Evolutionary conservation across 257 asterid genomes (phyloP), one percentile per base, ranked within the genome.

Genomic region (Solanum paucissectum): DNA sequence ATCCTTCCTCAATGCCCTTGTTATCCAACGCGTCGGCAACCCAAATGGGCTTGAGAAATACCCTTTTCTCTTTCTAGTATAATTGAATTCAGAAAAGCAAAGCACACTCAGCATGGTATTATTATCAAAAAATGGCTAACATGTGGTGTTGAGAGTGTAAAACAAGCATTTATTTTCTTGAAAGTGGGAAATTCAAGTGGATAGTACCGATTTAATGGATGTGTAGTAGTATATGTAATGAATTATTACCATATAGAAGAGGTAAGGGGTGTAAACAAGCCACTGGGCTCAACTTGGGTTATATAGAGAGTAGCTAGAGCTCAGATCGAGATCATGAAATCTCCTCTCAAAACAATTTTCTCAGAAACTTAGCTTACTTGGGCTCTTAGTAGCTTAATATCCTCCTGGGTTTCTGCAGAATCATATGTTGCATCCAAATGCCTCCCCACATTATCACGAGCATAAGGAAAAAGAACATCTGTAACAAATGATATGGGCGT

Each of bases 401-500:
- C 99, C 40, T 94, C 98, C 89, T 92, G 98, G 84, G 99, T 98
- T 91, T 98, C 98, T 66, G 87, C 72, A 0, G 94, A 88, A 69
- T 95, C 95, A 90, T 93, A 98, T 27, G 99, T 98, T 77, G 90
- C 91, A 69, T 92, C 95, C 93, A 98, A 91, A 92, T 98, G 99
- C 88, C 93, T 96, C 89, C 98, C 96, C 88, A 94, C 99, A 87
- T 93, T 93, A 58, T 95, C 97, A 89, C 93, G 94, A 87, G 99
- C 99, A 89, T 96, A 96, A 42, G 98, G 99, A 89, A 96, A 97
- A 87, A 98, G 98, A 89, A 94, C 94, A 72, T 95, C 98, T 4
- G 97, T 91, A 12, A 96, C 99, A 86, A 95, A 96, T 18, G 99
- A 94, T 91, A 97, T 96, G 36, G 99, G 99, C 37, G 99, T 98